These are phyloP conservation scores for Aspergillus vadensis DNA, from an alignment of 2,329 filamentous ascomycete species.

Conservation along the genomic window DNA sequence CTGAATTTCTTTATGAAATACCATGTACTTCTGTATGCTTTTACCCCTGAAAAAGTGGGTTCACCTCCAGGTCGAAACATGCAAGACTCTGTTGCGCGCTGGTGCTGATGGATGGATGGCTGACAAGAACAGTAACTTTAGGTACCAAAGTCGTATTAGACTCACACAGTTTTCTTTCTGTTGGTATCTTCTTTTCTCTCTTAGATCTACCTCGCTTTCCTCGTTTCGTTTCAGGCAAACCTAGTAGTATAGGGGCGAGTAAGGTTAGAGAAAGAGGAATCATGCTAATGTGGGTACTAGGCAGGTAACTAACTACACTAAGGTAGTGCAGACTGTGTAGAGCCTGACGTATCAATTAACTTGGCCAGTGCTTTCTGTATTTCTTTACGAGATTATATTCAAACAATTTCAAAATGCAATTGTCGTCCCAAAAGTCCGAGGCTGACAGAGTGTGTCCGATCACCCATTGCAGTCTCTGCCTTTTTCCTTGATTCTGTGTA, in stretches of 20 bases:
- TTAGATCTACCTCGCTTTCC: background rate
- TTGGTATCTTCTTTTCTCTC: background rate
- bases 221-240: background rate
- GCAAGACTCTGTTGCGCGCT: background rate
- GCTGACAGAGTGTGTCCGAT: background rate
- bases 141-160: background rate
- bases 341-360: background rate
- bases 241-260: background rate
- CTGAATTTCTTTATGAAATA: background rate
- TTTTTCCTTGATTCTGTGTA: background rate
- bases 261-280: background rate
- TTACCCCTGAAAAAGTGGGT: slow-evolving; percentile 3
- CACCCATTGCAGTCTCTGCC: background rate
- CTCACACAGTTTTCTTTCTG: background rate
- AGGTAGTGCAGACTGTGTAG: background rate
- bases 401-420: background rate
- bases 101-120: background rate
- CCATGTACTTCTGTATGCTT: background rate
- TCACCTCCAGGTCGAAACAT: background rate
- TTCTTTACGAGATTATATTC: background rate
- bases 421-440: background rate
- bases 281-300: background rate
- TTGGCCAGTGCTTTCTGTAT: background rate
- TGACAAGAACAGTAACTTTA: background rate
- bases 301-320: background rate